These are phyloP conservation scores for Astrothelium macrocarpum DNA, from an alignment of 495 filamentous ascomycete species.

Conservation along the genomic window DNA sequence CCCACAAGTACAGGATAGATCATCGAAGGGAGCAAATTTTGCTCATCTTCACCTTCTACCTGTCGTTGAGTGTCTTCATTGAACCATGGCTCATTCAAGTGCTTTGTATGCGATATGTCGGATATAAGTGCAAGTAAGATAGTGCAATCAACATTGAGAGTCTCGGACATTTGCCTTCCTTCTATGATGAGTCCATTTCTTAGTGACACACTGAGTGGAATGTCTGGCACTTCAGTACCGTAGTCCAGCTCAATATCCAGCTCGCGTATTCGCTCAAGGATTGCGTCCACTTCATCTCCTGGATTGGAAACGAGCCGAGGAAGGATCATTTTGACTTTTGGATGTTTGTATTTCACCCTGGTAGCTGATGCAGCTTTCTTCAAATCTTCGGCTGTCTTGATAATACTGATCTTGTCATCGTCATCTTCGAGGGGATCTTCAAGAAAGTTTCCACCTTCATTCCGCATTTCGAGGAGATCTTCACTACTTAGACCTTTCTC, in stretches of 20 bases:
- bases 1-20: conserved; percentile 53
- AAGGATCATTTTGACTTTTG: conserved; percentile 51
- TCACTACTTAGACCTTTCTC: conserved; percentile 30
- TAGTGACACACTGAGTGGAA: not conserved
- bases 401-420: conserved; percentile 28
- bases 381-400: conserved; percentile 48
- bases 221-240: not conserved
- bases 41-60: conserved; percentile 52
- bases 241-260: not conserved
- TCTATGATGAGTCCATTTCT: not conserved
- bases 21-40: conserved; percentile 49
- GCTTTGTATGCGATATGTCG: conserved; percentile 55
- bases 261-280: conserved; percentile 43
- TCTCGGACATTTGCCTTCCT: conserved; percentile 36
- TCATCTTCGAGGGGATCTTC: conserved; percentile 36
- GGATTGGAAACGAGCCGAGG: conserved; percentile 45
- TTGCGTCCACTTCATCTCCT: conserved; percentile 43
- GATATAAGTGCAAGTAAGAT: conserved; percentile 60
- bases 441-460: conserved; percentile 24
- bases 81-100: conserved; percentile 37
- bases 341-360: conserved; percentile 37
- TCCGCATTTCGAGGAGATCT: conserved; percentile 17
- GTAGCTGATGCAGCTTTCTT: conserved; percentile 43
- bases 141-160: conserved; percentile 65
- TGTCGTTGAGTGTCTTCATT: conserved; percentile 52